Percentiles rank a stretch among this genome's conserved stretches.
Evolutionary conservation across 75 land plant genomes (phyloP).

Genomic region (Selaginella moellendorffii): DNA sequence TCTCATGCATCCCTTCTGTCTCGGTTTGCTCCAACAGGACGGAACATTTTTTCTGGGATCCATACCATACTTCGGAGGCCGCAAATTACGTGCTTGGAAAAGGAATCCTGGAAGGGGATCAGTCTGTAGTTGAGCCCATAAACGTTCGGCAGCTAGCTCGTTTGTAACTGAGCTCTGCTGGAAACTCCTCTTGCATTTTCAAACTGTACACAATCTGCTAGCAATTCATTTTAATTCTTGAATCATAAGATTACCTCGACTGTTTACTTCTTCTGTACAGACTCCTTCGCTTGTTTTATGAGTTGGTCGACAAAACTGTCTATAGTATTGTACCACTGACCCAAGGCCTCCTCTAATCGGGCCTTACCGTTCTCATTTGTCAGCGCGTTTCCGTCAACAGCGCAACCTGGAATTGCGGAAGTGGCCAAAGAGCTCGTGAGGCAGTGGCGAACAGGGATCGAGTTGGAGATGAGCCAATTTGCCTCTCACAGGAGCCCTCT

Average conservation of each 20-base stretch:
- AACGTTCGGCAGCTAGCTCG: constrained; percentile 33
- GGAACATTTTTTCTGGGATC: constrained; percentile 25
- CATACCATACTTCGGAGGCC: constrained; percentile 23
- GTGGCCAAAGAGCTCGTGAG: too few species aligned
- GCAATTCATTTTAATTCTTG: too few species aligned
- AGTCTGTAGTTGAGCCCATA: constrained; percentile 33
- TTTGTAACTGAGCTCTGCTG: too few species aligned
- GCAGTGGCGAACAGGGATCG: too few species aligned
- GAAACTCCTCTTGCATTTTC: too few species aligned
- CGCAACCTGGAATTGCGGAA: not conserved
- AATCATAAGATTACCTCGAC: too few species aligned
- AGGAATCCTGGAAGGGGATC: constrained; percentile 34
- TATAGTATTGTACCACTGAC: not conserved
- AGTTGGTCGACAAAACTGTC: not conserved
- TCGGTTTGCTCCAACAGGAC: constrained; percentile 11
- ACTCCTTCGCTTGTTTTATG: not conserved
- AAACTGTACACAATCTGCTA: too few species aligned
- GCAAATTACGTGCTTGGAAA: constrained; percentile 36
- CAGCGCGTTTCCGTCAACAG: not conserved
- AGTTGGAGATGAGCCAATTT: too few species aligned
- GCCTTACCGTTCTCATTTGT: not conserved
- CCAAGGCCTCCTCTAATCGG: not conserved
- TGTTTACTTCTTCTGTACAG: not conserved
- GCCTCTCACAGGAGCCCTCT: too few species aligned
- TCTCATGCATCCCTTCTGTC: constrained; percentile 6